These are phyloP conservation scores for Xenoacremonium recifei DNA, from an alignment of 2,329 filamentous ascomycete species.

Conservation along the genomic window DNA sequence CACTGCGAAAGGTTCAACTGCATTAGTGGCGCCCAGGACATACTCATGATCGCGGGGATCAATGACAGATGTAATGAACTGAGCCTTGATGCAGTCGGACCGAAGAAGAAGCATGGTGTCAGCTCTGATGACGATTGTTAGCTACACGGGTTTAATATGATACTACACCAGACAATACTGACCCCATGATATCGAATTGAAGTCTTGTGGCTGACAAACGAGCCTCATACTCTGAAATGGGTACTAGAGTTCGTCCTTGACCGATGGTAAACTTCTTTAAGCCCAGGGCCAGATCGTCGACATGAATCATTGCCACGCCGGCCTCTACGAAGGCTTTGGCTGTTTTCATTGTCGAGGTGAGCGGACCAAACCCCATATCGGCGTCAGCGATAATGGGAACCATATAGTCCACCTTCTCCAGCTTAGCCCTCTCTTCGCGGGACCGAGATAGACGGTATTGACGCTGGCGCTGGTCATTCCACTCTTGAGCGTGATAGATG, in stretches of 20 bases:
- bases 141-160: not conserved
- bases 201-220: constrained; percentile 34
- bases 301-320: constrained; percentile 42
- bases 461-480: constrained; percentile 38
- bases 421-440: constrained; percentile 25
- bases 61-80: constrained; percentile 36
- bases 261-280: constrained; percentile 43
- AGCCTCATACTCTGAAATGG: constrained; percentile 36
- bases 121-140: constrained; percentile 11
- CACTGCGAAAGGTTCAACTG: constrained; percentile 11
- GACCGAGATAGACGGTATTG: constrained; percentile 34
- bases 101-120: constrained; percentile 38
- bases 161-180: no score
- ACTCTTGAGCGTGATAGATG: constrained; percentile 38
- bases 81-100: constrained; percentile 35
- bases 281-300: constrained; percentile 42
- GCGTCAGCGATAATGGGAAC: constrained; percentile 40
- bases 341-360: constrained; percentile 40
- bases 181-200: constrained; percentile 40
- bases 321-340: constrained; percentile 38
- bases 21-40: constrained; percentile 35
- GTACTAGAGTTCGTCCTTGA: constrained; percentile 38
- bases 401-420: constrained; percentile 39
- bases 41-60: constrained; percentile 38
- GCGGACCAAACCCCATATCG: constrained; percentile 41